Conservation (phyloP, 78 protist species). For the Pigoraptor vietnamica region DNA sequence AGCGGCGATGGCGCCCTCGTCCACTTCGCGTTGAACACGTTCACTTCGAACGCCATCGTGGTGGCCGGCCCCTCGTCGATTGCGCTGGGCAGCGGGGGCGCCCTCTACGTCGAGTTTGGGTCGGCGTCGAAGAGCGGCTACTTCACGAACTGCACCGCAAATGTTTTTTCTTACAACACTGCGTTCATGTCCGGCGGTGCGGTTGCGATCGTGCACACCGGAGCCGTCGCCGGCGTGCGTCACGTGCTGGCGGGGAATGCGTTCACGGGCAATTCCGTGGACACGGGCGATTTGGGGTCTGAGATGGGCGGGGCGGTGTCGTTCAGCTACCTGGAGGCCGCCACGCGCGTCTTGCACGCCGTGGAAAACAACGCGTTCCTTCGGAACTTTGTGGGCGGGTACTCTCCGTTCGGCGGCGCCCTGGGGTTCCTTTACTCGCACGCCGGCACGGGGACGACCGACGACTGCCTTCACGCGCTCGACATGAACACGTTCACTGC, state of each 20-base stretch:
- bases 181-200: not conserved
- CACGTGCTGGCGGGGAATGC: not conserved
- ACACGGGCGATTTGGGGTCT: not conserved
- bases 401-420: not conserved
- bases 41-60: not conserved
- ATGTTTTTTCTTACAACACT: not conserved
- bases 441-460: not conserved
- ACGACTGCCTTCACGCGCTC: not conserved
- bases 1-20: not conserved
- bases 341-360: not conserved
- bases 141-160: not conserved
- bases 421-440: not conserved
- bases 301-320: not conserved
- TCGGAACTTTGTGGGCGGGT: not conserved
- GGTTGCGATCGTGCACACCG: not conserved
- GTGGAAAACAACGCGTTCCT: not conserved
- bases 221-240: not conserved
- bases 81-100: not conserved
- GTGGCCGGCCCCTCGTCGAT: not conserved
- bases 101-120: not conserved
- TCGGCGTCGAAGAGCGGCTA: not conserved
- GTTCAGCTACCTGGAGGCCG: not conserved
- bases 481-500: not conserved
- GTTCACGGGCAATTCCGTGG: not conserved
- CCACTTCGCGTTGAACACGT: not conserved